These are phyloP conservation scores for Hanseniaspora guilliermondii DNA, from an alignment of 805 yeast genomes.

Conservation along the genomic window DNA sequence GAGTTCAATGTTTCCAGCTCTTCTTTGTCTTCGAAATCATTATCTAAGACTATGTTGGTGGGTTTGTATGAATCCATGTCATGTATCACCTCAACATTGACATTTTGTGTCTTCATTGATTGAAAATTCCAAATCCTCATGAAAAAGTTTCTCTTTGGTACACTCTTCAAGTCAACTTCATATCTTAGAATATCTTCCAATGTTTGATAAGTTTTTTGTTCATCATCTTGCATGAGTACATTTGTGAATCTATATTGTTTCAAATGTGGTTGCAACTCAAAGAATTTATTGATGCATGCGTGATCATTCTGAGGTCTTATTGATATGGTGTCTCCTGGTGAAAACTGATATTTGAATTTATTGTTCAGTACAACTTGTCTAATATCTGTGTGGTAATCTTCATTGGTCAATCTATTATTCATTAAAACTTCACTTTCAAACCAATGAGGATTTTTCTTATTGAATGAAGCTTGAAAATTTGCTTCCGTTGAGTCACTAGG, in stretches of 20 bases:
- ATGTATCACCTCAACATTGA: neutral
- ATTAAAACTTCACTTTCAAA: conserved; percentile 34
- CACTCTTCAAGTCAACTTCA: conserved; percentile 69
- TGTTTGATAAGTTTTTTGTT: conserved; percentile 25
- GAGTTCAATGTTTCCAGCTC: conserved; percentile 31
- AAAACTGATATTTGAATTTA: conserved; percentile 25
- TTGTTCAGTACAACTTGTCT: conserved; percentile 42
- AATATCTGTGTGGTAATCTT: conserved; percentile 83
- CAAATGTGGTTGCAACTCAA: conserved; percentile 63
- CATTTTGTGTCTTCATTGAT: conserved; percentile 36
- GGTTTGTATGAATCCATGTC: neutral
- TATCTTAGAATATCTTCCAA: conserved; percentile 59
- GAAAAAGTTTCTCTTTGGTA: conserved; percentile 79
- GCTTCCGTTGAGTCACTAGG: neutral
- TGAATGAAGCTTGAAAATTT: neutral
- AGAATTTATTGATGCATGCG: conserved; percentile 47
- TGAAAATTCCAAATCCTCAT: conserved; percentile 55
- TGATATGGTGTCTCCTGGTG: conserved; percentile 73
- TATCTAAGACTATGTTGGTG: too few species aligned
- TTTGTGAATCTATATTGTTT: conserved; percentile 46
- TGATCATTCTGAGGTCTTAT: conserved; percentile 64
- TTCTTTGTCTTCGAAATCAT: conserved; percentile 21
- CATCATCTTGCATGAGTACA: conserved; percentile 29
- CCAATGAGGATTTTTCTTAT: neutral
- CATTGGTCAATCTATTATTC: conserved; percentile 53